A percentile compares a stretch with the other conserved stretches of the same genome.
Evolutionary conservation across 2,329 filamentous ascomycete species (phyloP).

Genomic region (Sarocladiaceae sp.): DNA sequence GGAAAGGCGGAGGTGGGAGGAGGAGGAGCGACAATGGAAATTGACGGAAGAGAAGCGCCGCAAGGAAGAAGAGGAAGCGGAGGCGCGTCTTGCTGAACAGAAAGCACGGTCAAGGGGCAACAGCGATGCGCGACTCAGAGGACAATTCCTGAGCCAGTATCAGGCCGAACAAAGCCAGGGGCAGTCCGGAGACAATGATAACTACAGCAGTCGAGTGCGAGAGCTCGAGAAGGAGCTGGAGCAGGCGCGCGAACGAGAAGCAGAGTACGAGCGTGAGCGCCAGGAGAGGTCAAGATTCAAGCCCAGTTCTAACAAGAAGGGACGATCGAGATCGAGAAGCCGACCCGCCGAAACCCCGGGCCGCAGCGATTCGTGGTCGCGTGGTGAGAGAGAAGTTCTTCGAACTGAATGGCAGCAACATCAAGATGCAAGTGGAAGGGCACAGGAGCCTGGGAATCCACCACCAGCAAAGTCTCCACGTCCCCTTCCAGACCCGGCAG

Average conservation of each 20-base stretch:
- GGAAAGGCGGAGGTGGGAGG: constrained; percentile 69
- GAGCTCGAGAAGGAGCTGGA: constrained; percentile 72
- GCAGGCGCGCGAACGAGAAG: constrained; percentile 54
- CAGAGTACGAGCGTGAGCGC: constrained; percentile 55
- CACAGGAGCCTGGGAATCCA: constrained; percentile 12
- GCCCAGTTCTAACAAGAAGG: not conserved
- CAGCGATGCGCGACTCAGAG: constrained; percentile 65
- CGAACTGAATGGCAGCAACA: constrained; percentile 45
- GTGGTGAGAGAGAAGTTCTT: constrained; percentile 58
- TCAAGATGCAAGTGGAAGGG: constrained; percentile 23
- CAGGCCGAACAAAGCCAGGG: constrained; percentile 55
- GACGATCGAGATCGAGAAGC: constrained; percentile 35
- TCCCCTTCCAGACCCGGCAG: constrained; percentile 35
- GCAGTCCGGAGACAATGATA: constrained; percentile 25
- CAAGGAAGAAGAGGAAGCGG: constrained; percentile 66
- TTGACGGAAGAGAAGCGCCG: constrained; percentile 66
- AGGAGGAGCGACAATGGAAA: constrained; percentile 71
- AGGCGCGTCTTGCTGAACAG: constrained; percentile 61
- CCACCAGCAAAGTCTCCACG: constrained; percentile 27
- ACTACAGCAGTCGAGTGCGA: constrained; percentile 62
- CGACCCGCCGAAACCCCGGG: constrained; percentile 27
- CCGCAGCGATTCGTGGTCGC: constrained; percentile 58
- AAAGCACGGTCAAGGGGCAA: constrained; percentile 54
- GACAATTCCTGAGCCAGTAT: constrained; percentile 84
- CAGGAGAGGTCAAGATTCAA: constrained; percentile 35